Base-by-base conservation (phyloP, 2,329 filamentous ascomycete genomes). In the Bisporella sp. region DNA sequence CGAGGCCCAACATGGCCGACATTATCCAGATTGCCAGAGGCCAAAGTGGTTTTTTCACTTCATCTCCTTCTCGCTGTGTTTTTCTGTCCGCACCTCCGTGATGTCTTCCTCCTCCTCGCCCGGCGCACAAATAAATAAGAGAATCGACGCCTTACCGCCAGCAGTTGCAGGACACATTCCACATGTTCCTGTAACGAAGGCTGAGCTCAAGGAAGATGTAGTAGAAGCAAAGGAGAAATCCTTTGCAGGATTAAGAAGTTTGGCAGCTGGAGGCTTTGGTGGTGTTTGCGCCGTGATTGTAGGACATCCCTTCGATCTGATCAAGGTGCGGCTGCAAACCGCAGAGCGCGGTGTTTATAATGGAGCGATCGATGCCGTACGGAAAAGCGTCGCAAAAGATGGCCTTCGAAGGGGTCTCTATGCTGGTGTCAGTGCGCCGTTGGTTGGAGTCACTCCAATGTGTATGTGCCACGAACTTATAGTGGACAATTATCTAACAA, bases 371-470 rank as follows among this genome's bases (percentile, higher is more conserved):
- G 93, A 99, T 71, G 92, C 96, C 1, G 90, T 97, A 56, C 77
- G 79, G 69, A 95, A 87, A 75, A 92, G 89, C 35, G 72, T 99
- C 54, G 91, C 91, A 31, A 80, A 87, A 54, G 92, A 97, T 69
- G 93, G 93, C 1, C 68, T 96, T 59, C 63, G 71, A 54, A 72
- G 87, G 69, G 93, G 93, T 6, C 70, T 99, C 55, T 99, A 99
- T 70, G 93, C 93, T n/a, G 93, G 93, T 68, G 92, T 99, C 43
- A 93, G 87, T 60, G 93, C 93, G 62, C 93, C 93, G 42, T 73
- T 99, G 55, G 87, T 96, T 7, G 93, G 93, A 48, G 93, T 99
- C 12, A 99, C 93, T 54, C 93, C 93, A 49, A 99, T 99, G 93
- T 99, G 91, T 96, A 79, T 72, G 91, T 81, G 39, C 47, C 41